A percentile compares a stretch with the other conserved stretches of the same genome.
phyloP scores from a whole-genome alignment of 345 rosid species.

The Raphanus sativus region DNA sequence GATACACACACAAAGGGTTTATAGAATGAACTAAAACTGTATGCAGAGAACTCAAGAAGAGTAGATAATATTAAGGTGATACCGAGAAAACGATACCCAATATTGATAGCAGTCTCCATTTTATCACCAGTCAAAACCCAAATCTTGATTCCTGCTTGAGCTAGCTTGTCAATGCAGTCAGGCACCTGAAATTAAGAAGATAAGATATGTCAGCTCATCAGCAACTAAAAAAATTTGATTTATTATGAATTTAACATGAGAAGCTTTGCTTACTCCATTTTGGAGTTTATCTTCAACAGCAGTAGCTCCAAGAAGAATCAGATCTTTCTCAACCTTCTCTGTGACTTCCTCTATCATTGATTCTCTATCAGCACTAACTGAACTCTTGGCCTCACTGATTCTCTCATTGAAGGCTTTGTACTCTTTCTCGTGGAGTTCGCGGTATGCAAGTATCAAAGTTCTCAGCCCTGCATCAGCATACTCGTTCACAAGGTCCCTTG shows the following conservation, averaged over 20 bases:
- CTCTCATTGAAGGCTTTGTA: conserved; percentile 53
- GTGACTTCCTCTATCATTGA: conserved; percentile 58
- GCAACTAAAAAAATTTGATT: background rate
- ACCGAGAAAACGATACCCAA: conserved; percentile 59
- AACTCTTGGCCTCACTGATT: conserved; percentile 68
- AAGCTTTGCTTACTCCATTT: conserved; percentile 66
- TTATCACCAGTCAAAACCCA: conserved; percentile 99
- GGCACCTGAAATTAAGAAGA: conserved; percentile 59
- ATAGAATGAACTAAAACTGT: background rate
- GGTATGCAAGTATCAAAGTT: conserved; percentile 81
- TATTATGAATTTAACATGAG: background rate
- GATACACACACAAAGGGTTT: conserved; percentile 32
- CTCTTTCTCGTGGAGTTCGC: conserved; percentile 69
- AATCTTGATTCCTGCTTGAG: conserved; percentile 95
- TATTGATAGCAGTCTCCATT: conserved; percentile 98
- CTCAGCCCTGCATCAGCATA: conserved; percentile 96
- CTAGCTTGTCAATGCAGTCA: conserved; percentile 94
- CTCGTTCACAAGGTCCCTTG: conserved; percentile 72
- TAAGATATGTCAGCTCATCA: background rate
- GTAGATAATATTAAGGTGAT: conserved; percentile 13
- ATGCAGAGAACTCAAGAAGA: conserved; percentile 11
- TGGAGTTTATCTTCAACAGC: conserved; percentile 98
- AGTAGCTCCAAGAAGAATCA: conserved; percentile 89
- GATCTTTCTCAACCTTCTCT: conserved; percentile 68
- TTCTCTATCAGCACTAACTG: conserved; percentile 72